phyloP scores from a whole-genome alignment of 495 filamentous ascomycete genomes.

The Friedmanniomyces simplex region DNA sequence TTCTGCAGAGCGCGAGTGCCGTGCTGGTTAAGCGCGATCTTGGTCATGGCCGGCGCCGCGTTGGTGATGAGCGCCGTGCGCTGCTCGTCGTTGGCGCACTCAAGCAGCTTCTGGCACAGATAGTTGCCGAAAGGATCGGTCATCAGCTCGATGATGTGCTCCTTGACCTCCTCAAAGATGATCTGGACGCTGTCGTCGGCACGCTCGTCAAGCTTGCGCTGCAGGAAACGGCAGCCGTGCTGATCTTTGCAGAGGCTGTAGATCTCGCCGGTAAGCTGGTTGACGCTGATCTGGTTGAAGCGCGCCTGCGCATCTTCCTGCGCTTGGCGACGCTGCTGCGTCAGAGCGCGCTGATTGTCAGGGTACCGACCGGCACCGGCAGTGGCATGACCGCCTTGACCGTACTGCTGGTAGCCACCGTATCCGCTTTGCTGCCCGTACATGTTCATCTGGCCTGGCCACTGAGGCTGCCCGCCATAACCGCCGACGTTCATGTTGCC shows the following conservation, averaged over 20 bases:
- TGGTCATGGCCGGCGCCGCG: constrained; percentile 70
- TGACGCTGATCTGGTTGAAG: constrained; percentile 46
- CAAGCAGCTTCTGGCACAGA: constrained; percentile 90
- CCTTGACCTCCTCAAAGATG: constrained; percentile 86
- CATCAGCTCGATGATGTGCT: constrained; percentile 93
- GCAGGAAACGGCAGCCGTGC: constrained; percentile 88
- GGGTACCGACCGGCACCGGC: constrained; percentile 14
- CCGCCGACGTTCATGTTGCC: constrained; percentile 43
- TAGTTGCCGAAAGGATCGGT: constrained; percentile 99
- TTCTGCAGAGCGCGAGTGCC: constrained; percentile 94
- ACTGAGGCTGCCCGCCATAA: constrained; percentile 18
- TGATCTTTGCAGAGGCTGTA: constrained; percentile 91
- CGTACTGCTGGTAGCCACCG: constrained; percentile 34
- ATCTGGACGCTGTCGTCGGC: constrained; percentile 72
- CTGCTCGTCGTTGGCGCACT: constrained; percentile 87
- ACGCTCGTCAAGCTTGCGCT: constrained; percentile 92
- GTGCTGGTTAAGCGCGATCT: constrained; percentile 91
- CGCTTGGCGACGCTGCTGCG: constrained; percentile 42
- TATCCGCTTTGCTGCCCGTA: constrained; percentile 40
- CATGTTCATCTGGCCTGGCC: constrained; percentile 27
- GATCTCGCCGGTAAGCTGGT: constrained; percentile 67
- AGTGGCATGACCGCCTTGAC: constrained; percentile 9
- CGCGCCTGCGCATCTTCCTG: constrained; percentile 9
- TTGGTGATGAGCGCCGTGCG: constrained; percentile 86
- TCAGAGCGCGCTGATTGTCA: constrained; percentile 6